Evolutionary conservation across 208 protist species (phyloP), one percentile per base, ranked within the genome.

Genomic region (Leishmania braziliensis): DNA sequence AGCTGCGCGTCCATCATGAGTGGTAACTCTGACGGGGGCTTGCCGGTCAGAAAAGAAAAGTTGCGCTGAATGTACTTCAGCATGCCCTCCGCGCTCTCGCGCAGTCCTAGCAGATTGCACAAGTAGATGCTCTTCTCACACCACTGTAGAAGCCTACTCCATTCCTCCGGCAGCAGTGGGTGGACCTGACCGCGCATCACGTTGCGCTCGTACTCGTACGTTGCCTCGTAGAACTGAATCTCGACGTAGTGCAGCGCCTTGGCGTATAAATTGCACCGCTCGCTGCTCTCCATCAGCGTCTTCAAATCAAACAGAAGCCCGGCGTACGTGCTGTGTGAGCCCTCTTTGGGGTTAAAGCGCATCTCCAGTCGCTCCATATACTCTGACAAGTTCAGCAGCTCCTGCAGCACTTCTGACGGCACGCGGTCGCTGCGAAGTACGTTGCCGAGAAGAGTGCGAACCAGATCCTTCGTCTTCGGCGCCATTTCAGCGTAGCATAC

Each of bases 91-190:
- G 99, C 99, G 60, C 99, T 99, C 86, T 99, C 98, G 12, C 98
- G 95, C 83, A 99, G 98, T 56, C 99, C 98, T 26, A 99, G 91
- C 76, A 99, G 91, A 89, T 99, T 99, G 86, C 98, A 99, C 62
- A 99, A 96, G 82, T 97, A 97, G 83, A 99, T 99, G 82, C 89
- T 92, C 84, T 97, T 97, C 82, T 98, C 94, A 79, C 92, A 97
- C 68, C 94, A 86, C 66, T 93, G 85, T 75, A 97, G 58, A 78
- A 97, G 86, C 53, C 80, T 84, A 36, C 78, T 74, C 92, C 93
- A 97, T 56, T 90, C 84, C 63, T 95, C 88, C 46, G 77, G 71
- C 53, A 87, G 88, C 50, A 98, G 84, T 10, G 85, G 92, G 70
- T 82, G 79, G 29, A 87, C 87, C 56, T 86, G 88, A 8, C 95